Evolutionary conservation across 805 yeast genomes (phyloP).

Genomic region (Candida maltosa): DNA sequence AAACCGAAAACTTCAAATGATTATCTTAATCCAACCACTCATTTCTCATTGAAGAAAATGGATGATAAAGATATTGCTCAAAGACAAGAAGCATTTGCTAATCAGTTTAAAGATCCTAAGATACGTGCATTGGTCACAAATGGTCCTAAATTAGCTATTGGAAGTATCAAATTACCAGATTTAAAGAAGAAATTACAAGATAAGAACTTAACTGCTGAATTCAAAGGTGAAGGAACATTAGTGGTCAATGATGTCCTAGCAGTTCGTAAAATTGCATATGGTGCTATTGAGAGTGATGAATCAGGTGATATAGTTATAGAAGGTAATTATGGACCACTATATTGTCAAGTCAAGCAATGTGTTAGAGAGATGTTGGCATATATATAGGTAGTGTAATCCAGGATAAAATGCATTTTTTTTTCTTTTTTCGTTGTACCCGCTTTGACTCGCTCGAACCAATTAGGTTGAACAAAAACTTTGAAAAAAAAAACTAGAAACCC

Average conservation of each 20-base stretch:
- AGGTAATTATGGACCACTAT: slow-evolving; percentile 71
- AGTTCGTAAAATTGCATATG: slow-evolving; percentile 59
- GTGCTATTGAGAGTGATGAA: slow-evolving; percentile 39
- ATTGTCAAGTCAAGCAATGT: slow-evolving; percentile 71
- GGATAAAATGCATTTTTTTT: background rate
- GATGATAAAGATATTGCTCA: slow-evolving; percentile 13
- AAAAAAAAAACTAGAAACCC: background rate
- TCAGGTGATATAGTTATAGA: slow-evolving; percentile 86
- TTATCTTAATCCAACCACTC: slow-evolving; percentile 26
- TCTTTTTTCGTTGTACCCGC: background rate
- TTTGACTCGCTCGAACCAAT: slow-evolving; percentile 8
- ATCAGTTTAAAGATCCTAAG: background rate
- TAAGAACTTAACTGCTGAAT: slow-evolving; percentile 72
- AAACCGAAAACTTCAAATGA: slow-evolving; percentile 15
- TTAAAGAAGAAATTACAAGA: slow-evolving; percentile 59
- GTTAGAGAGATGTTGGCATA: slow-evolving; percentile 75
- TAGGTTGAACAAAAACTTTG: slow-evolving; percentile 7
- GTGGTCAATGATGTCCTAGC: slow-evolving; percentile 79
- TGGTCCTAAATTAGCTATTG: slow-evolving; percentile 62
- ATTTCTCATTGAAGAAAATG: slow-evolving; percentile 27
- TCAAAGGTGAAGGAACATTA: slow-evolving; percentile 88
- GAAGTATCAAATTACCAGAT: slow-evolving; percentile 83
- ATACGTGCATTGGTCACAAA: slow-evolving; percentile 5
- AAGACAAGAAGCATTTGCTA: slow-evolving; percentile 9
- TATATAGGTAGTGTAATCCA: slow-evolving; percentile 34